phyloP scores from a whole-genome alignment of 2,329 filamentous ascomycete genomes.

The Aspergillus candidus region DNA sequence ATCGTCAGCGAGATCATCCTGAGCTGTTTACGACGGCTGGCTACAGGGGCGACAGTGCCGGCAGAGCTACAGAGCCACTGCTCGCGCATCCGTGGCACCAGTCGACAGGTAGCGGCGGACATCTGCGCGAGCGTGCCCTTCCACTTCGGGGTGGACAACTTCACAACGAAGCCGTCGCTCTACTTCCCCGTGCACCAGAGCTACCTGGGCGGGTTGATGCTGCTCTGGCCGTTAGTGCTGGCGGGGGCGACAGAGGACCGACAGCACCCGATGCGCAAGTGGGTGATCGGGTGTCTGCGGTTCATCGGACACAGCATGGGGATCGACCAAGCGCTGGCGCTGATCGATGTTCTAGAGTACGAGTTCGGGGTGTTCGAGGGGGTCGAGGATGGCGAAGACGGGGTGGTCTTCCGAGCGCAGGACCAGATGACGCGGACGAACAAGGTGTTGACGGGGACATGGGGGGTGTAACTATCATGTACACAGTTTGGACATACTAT shows the following conservation, averaged over 20 bases:
- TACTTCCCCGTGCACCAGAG: slow-evolving; percentile 19
- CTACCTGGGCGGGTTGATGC: slow-evolving; percentile 27
- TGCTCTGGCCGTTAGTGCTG: slow-evolving; percentile 36
- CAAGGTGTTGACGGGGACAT: slow-evolving; percentile 11
- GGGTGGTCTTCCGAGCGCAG: slow-evolving; percentile 9
- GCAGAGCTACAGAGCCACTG: slow-evolving; percentile 27
- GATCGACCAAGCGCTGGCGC: slow-evolving; percentile 33
- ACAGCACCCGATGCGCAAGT: slow-evolving; percentile 23
- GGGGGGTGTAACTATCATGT: slow-evolving; percentile 1
- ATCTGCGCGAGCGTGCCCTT: slow-evolving; percentile 36
- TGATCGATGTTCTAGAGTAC: slow-evolving; percentile 28
- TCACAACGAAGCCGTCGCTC: slow-evolving; percentile 5
- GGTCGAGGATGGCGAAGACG: slow-evolving; percentile 15
- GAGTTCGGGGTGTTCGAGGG: slow-evolving; percentile 22
- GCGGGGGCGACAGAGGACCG: slow-evolving; percentile 28
- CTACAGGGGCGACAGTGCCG: slow-evolving; percentile 16
- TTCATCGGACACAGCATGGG: slow-evolving; percentile 33
- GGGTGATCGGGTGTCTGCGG: slow-evolving; percentile 27
- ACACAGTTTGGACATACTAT: not conserved
- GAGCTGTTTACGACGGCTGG: slow-evolving; percentile 22
- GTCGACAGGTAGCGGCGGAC: slow-evolving; percentile 27
- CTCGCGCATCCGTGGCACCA: slow-evolving; percentile 22
- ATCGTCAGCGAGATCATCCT: slow-evolving; percentile 47
- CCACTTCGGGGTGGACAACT: slow-evolving; percentile 24
- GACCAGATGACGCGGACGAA: slow-evolving; percentile 9